These are phyloP conservation scores for Debaryomycetaceae sp. DNA, from an alignment of 1,139 yeast species.

Conservation along the genomic window DNA sequence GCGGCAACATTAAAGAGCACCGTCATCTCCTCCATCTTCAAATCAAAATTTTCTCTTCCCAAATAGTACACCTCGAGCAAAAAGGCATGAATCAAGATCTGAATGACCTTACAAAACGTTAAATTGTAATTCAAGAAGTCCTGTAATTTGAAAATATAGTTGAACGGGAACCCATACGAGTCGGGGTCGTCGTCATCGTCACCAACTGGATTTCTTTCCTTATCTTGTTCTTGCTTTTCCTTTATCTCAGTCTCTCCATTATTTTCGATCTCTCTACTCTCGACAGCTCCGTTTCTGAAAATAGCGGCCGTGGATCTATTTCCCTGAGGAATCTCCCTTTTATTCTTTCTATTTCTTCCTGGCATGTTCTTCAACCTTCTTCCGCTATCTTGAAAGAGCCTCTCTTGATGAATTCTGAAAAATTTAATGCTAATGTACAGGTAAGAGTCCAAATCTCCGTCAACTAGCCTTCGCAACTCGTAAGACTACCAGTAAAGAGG, in stretches of 20 bases:
- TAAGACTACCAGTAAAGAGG: too few species aligned
- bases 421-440: not conserved
- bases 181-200: slow-evolving; percentile 9
- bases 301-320: slow-evolving; percentile 5
- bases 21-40: slow-evolving; percentile 5
- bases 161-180: slow-evolving; percentile 22
- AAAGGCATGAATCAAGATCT: slow-evolving; percentile 29
- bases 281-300: not conserved
- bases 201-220: not conserved
- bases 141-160: slow-evolving; percentile 29
- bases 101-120: slow-evolving; percentile 29
- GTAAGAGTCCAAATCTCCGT: not conserved
- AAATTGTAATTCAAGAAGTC: slow-evolving; percentile 39
- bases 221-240: not conserved
- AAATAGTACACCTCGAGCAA: slow-evolving; percentile 30
- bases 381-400: not conserved
- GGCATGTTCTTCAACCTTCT: not conserved
- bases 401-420: not conserved
- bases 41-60: slow-evolving; percentile 16
- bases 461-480: too few species aligned
- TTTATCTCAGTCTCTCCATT: not conserved
- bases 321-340: not conserved
- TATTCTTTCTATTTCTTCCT: not conserved
- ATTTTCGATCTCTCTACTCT: not conserved
- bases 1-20: slow-evolving; percentile 37